Evolutionary conservation across 2,329 filamentous ascomycete species (phyloP).

Genomic region (Ophiocordyceps australis): DNA sequence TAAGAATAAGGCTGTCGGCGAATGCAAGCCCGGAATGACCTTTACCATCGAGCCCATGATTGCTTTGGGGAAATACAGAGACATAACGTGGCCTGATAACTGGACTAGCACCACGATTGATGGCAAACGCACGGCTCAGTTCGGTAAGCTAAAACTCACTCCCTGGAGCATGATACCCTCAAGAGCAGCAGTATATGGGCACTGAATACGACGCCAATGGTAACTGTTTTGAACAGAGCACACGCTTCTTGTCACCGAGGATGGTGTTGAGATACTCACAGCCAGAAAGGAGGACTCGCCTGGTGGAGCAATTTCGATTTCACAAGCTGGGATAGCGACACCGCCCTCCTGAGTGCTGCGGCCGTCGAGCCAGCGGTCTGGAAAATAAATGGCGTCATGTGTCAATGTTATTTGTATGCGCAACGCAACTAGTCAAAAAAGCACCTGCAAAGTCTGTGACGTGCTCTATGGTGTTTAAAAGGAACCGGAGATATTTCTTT

Average conservation of each 20-base stretch:
- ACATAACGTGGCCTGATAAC: conserved; percentile 96
- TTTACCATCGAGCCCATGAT: conserved; percentile 99
- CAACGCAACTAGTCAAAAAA: no score
- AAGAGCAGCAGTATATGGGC: no score
- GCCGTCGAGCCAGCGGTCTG: no score
- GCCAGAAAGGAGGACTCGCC: conserved; percentile 56
- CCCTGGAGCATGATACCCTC: no score
- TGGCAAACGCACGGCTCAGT: conserved; percentile 80
- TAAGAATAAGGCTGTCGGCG: conserved; percentile 93
- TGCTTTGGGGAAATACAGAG: conserved; percentile 72
- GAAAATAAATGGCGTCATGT: no score
- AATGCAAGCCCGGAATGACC: conserved; percentile 91
- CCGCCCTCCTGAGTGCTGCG: no score
- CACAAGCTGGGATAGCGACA: not conserved
- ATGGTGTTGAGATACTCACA: conserved; percentile 66
- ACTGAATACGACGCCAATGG: conserved; percentile 1
- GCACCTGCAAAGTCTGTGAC: no score
- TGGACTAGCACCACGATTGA: conserved; percentile 94
- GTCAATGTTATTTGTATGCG: no score
- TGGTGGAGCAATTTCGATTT: conserved; percentile 34
- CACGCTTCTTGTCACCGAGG: conserved; percentile 66
- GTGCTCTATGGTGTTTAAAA: no score
- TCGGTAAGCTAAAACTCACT: conserved; percentile 37
- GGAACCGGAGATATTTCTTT: no score
- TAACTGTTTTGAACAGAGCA: conserved; percentile 38